Evolutionary conservation across 176 grass and related monocot genomes (phyloP).

Genomic region (Oryza officinalis): DNA sequence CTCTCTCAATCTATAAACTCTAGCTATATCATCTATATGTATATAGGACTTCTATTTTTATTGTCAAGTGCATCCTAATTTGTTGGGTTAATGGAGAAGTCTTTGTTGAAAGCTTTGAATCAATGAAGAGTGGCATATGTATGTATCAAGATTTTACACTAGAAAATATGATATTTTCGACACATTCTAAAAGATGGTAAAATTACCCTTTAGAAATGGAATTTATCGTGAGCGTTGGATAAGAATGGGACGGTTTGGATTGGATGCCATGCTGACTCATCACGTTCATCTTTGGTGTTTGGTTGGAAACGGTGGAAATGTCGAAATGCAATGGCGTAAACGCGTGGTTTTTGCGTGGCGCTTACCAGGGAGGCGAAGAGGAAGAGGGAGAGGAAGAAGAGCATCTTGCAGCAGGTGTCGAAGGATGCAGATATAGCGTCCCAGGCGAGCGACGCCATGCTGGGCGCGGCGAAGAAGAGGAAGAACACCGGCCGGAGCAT

Average conservation of each 20-base stretch:
- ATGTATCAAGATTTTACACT: too few relatives aligned
- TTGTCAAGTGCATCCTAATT: background rate
- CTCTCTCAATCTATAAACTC: background rate
- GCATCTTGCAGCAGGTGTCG: conserved; percentile 84
- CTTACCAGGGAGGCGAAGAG: conserved; percentile 84
- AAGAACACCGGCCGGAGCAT: conserved; percentile 88
- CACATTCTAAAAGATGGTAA: too few relatives aligned
- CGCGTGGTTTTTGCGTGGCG: background rate
- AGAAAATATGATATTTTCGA: too few relatives aligned
- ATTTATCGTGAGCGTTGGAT: background rate
- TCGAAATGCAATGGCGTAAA: background rate
- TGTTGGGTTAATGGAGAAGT: too few relatives aligned
- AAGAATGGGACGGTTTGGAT: background rate
- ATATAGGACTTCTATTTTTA: background rate
- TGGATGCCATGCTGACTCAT: background rate
- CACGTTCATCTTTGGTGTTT: background rate
- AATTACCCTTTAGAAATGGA: background rate
- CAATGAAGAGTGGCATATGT: too few relatives aligned
- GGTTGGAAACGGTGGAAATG: background rate
- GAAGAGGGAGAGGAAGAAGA: conserved; percentile 93
- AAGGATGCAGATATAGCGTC: conserved; percentile 57
- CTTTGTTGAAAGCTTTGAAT: too few relatives aligned
- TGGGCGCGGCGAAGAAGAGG: conserved; percentile 86
- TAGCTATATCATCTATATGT: background rate
- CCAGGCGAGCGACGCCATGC: conserved; percentile 87